These are phyloP conservation scores for Ottelia alismoides DNA, from an alignment of 106 monocot genomes.

Conservation along the genomic window DNA sequence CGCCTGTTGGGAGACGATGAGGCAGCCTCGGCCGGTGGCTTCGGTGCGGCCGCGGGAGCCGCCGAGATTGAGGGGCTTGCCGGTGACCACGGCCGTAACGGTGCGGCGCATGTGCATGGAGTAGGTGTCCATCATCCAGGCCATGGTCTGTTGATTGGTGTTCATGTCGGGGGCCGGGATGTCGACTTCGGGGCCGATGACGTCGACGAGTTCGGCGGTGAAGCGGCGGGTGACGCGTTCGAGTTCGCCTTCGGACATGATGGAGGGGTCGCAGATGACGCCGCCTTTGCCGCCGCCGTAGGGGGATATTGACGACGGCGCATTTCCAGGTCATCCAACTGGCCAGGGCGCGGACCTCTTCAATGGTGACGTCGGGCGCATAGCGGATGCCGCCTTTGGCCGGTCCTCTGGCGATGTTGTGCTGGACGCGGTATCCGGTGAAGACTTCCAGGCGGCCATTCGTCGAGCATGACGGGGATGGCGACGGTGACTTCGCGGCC, in stretches of 20 bases:
- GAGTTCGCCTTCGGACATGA: too few relatives aligned
- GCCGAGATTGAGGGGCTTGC: too few relatives aligned
- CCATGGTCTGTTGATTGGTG: too few relatives aligned
- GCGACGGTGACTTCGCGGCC: not conserved
- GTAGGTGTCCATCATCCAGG: too few relatives aligned
- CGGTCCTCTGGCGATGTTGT: not conserved
- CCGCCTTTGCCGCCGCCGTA: too few relatives aligned
- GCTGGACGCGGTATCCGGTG: not conserved
- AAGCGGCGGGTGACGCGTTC: not conserved
- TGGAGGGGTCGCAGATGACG: too few relatives aligned
- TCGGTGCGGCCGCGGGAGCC: not conserved
- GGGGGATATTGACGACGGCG: too few relatives aligned
- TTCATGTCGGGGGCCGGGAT: not conserved
- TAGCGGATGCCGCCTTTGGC: not conserved
- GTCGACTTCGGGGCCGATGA: not conserved
- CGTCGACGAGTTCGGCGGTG: not conserved
- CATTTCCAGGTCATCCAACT: too few relatives aligned
- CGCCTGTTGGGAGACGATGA: not conserved
- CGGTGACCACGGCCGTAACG: too few relatives aligned
- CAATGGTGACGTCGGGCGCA: not conserved
- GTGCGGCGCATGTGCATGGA: too few relatives aligned
- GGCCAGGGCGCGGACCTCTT: not conserved
- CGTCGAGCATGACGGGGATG: not conserved
- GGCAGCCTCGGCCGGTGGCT: too few relatives aligned
- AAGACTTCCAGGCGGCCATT: not conserved